Percentiles rank a stretch among this genome's conserved stretches.
Conservation (phyloP, 2,329 filamentous ascomycete species). For the Cladophialophora immunda region DNA sequence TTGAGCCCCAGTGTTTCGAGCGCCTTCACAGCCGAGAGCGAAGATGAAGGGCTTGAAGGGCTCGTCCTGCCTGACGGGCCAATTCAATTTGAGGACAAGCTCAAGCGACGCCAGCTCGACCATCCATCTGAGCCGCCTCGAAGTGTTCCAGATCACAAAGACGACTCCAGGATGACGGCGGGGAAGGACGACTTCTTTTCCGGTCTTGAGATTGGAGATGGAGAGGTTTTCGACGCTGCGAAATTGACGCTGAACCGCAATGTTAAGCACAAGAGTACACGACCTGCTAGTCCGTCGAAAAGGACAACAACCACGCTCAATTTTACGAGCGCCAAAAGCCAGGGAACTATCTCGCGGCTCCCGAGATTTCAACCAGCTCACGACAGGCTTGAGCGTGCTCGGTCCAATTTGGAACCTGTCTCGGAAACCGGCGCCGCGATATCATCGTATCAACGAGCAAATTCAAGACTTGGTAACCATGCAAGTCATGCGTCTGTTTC, state of each 20-base stretch:
- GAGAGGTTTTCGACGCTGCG: conserved; percentile 78
- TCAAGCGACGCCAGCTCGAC: conserved; percentile 73
- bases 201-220: conserved; percentile 85
- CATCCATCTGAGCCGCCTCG: conserved; percentile 48
- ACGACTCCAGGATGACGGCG: conserved; percentile 42
- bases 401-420: conserved; percentile 86
- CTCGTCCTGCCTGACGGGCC: conserved; percentile 84
- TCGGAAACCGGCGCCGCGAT: conserved; percentile 85
- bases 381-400: conserved; percentile 71
- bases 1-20: conserved; percentile 93
- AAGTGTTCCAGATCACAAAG: conserved; percentile 48
- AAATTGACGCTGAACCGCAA: conserved; percentile 91
- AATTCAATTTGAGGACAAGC: conserved; percentile 80
- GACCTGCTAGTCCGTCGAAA: conserved; percentile 68
- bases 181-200: conserved; percentile 79
- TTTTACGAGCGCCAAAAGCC: conserved; percentile 81
- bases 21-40: conserved; percentile 88
- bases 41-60: conserved; percentile 92
- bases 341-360: conserved; percentile 70
- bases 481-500: conserved; percentile 73
- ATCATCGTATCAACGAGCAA: conserved; percentile 67
- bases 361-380: conserved; percentile 70
- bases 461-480: conserved; percentile 72
- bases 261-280: conserved; percentile 80
- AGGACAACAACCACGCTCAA: conserved; percentile 83